Conservation (phyloP, 2,329 filamentous ascomycete genomes). For the Monosporascus sp. region DNA sequence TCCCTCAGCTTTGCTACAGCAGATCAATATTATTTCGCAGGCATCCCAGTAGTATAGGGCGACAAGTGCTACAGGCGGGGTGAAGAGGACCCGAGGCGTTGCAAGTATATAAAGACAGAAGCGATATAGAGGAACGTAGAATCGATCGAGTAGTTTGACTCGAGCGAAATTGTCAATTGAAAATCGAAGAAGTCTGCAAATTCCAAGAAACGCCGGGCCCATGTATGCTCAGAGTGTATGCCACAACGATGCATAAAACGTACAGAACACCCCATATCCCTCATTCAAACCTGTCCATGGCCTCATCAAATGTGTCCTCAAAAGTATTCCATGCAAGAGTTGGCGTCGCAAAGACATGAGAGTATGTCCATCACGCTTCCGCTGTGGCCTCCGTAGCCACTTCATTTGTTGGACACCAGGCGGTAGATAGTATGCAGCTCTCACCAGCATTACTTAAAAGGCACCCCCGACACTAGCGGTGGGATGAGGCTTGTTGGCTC, state of each 20-base stretch:
- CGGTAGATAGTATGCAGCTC: conserved; percentile 2
- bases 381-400: neutral
- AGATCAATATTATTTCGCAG: no score
- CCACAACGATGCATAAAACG: conserved; percentile 13
- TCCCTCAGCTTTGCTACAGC: no score
- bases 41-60: no score
- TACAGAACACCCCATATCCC: conserved; percentile 19
- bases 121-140: no score
- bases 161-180: neutral
- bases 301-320: conserved; percentile 7
- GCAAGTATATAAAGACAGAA: no score
- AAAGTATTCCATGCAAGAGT: conserved; percentile 7
- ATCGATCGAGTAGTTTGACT: no score
- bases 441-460: conserved; percentile 13
- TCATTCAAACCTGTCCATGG: conserved; percentile 20
- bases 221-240: conserved; percentile 17
- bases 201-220: conserved; percentile 19
- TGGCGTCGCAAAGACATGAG: conserved; percentile 3
- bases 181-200: conserved; percentile 8
- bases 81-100: no score
- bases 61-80: no score
- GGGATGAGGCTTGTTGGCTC: conserved; percentile 44
- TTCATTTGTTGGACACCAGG: conserved; percentile 1
- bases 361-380: neutral
- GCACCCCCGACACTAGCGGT: conserved; percentile 36